Base-by-base conservation (phyloP, 495 filamentous ascomycete species). In the Coniosporium apollinis region DNA sequence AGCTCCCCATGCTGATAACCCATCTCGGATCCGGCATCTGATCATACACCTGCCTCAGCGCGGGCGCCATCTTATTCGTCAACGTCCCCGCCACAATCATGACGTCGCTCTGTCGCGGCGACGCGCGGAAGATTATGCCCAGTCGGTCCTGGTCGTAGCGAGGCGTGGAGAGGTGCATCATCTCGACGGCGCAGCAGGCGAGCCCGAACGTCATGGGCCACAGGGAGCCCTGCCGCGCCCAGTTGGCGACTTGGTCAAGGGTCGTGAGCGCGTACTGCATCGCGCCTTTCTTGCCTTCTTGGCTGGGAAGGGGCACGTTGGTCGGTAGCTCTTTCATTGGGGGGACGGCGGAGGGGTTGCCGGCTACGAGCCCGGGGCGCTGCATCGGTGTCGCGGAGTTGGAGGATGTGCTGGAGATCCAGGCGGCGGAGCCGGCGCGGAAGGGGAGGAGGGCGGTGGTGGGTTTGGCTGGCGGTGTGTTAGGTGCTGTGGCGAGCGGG, bases 161-260 rank as follows among this genome's bases (percentile, higher is more conserved):
- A 22, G 86, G 84, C 20, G 86, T 86, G 21, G 86, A 93, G 15
- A 94, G 67, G 57, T 94, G 86, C 86, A 94, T 94, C 86, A 94
- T 94, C 57, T 94, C 86, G 43, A 94, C 65, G 57, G 86, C 86
- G 60, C 86, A 94, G 70, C 86, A 94, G 36, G 86, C 86, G 31
- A 94, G 79, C 31, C 86, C 86, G 63, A 94, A 94, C 16, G 86
- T 94, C 83, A 94, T 91, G 51, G 86, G 86, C 86, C 86, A 94
- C 36, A 94, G 64, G 13, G 86, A 94, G 38, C 73, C 72, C 58
- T 94, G 86, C 25, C 86, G 83, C 21, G 79, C 82, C 86, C 86
- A 94, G 62, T 94, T 94, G 53, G 84, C 64, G 51, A 93, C 70
- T 58, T 82, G 76, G 58, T 94, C 86, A 47, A 94, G 71, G 8